Percentiles rank a stretch among this genome's conserved stretches.
Evolutionary conservation across 1,284 basidiomycete species (phyloP).

Genomic region (Papiliotrema fonsecae): DNA sequence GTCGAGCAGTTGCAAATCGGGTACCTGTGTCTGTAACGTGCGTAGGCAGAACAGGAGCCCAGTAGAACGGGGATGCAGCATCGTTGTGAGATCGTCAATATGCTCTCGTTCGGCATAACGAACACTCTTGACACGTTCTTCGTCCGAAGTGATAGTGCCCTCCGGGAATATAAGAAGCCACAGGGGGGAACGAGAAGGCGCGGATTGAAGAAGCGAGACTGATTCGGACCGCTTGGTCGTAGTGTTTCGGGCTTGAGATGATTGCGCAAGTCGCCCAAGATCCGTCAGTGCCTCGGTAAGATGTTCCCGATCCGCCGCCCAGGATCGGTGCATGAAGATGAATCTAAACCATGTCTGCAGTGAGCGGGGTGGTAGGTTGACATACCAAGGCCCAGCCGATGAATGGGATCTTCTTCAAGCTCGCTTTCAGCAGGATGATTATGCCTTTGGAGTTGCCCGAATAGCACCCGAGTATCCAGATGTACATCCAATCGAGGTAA

Average conservation of each 20-base stretch:
- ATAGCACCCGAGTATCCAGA: slow-evolving; percentile 80
- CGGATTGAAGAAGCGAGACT: neutral
- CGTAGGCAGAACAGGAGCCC: slow-evolving; percentile 81
- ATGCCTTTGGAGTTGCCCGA: slow-evolving; percentile 61
- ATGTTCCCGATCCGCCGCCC: slow-evolving; percentile 70
- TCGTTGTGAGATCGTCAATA: slow-evolving; percentile 64
- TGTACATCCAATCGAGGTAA: slow-evolving; percentile 81
- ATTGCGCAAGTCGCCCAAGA: slow-evolving; percentile 54
- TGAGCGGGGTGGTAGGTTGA: neutral
- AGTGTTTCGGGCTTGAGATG: slow-evolving; percentile 50
- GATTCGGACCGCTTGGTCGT: slow-evolving; percentile 2
- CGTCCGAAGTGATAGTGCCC: slow-evolving; percentile 77
- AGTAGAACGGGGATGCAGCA: slow-evolving; percentile 82
- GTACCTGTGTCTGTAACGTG: slow-evolving; percentile 70
- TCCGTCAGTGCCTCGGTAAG: slow-evolving; percentile 48
- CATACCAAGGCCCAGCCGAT: slow-evolving; percentile 71
- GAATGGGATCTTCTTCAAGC: slow-evolving; percentile 79
- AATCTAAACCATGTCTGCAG: slow-evolving; percentile 80
- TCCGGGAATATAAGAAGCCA: slow-evolving; percentile 87
- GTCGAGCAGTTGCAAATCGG: slow-evolving; percentile 75
- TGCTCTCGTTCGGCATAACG: slow-evolving; percentile 55
- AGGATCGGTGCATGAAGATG: slow-evolving; percentile 79
- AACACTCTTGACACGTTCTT: slow-evolving; percentile 76
- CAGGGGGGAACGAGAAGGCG: slow-evolving; percentile 57
- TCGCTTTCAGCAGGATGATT: slow-evolving; percentile 84